These are phyloP conservation scores for Scheffersomyces titani DNA, from an alignment of 1,139 yeast genomes.

Conservation along the genomic window DNA sequence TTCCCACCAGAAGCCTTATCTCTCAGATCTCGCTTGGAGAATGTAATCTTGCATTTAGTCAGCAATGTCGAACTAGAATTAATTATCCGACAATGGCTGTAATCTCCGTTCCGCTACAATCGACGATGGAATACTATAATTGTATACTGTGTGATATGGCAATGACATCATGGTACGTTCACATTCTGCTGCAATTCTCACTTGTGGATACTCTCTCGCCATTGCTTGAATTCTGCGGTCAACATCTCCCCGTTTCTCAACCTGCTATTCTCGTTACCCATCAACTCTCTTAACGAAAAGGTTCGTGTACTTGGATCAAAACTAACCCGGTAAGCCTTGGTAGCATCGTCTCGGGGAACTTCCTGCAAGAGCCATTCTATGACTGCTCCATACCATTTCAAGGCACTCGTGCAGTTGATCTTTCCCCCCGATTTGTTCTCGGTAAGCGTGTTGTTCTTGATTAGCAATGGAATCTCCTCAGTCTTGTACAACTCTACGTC, in stretches of 20 bases:
- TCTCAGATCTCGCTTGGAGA: too few species aligned
- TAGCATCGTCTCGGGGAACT: conserved; percentile 50
- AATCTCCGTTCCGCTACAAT: too few species aligned
- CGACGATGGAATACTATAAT: too few species aligned
- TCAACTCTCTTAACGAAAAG: conserved; percentile 30
- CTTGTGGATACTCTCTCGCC: conserved; percentile 45
- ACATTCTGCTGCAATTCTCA: not conserved
- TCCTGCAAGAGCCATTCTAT: conserved; percentile 70
- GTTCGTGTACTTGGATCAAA: conserved; percentile 36
- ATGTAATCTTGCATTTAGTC: too few species aligned
- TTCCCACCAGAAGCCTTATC: too few species aligned
- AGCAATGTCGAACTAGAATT: too few species aligned
- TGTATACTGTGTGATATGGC: too few species aligned
- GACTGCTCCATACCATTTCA: conserved; percentile 84
- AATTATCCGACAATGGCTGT: too few species aligned
- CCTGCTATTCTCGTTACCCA: conserved; percentile 25
- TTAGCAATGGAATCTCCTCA: conserved; percentile 70
- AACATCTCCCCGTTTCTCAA: conserved; percentile 45
- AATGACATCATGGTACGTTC: too few species aligned
- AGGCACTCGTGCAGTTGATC: conserved; percentile 70
- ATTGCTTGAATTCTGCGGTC: conserved; percentile 55
- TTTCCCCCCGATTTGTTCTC: conserved; percentile 37
- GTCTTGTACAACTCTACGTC: conserved; percentile 76
- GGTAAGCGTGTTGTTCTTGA: conserved; percentile 45
- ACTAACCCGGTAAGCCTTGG: conserved; percentile 31